Evolutionary conservation across 225 moss, liverwort and hornwort genomes (phyloP).

Genomic region (Takakia lepidozioides): DNA sequence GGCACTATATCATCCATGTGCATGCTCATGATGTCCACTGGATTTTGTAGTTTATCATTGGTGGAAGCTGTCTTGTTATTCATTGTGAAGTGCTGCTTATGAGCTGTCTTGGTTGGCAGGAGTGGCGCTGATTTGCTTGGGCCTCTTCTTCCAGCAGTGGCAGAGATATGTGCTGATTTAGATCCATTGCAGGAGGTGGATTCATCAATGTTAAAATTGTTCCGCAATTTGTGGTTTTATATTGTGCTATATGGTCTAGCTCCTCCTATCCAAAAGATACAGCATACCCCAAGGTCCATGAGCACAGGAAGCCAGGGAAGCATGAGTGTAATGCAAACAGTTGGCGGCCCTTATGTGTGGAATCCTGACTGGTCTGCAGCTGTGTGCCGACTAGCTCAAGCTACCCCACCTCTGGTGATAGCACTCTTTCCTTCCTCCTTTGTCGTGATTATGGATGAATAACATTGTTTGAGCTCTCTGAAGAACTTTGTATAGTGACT

Average conservation of each 20-base stretch:
- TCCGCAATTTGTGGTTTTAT: constrained; percentile 87
- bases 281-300: constrained; percentile 36
- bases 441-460: too few relatives aligned
- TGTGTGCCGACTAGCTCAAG: constrained; percentile 61
- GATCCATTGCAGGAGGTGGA: constrained; percentile 56
- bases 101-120: constrained; percentile 25
- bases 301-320: constrained; percentile 26
- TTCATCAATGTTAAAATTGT: constrained; percentile 54
- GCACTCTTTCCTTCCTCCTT: too few relatives aligned
- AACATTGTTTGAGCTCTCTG: too few relatives aligned
- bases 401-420: constrained; percentile 74
- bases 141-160: constrained; percentile 77
- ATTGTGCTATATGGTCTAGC: constrained; percentile 76
- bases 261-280: constrained; percentile 57
- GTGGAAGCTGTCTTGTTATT: too few relatives aligned
- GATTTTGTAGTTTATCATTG: too few relatives aligned
- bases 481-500: too few relatives aligned
- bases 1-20: too few relatives aligned
- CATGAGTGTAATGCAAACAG: constrained; percentile 23
- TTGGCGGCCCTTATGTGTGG: constrained; percentile 39
- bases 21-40: too few relatives aligned
- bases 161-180: constrained; percentile 64
- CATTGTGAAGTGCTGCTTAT: too few relatives aligned
- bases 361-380: constrained; percentile 63
- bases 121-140: constrained; percentile 74